A percentile compares a stretch with the other conserved stretches of the same genome.
Evolutionary conservation across 2,329 filamentous ascomycete species (phyloP).

Genomic region (Aschersonia sp.): DNA sequence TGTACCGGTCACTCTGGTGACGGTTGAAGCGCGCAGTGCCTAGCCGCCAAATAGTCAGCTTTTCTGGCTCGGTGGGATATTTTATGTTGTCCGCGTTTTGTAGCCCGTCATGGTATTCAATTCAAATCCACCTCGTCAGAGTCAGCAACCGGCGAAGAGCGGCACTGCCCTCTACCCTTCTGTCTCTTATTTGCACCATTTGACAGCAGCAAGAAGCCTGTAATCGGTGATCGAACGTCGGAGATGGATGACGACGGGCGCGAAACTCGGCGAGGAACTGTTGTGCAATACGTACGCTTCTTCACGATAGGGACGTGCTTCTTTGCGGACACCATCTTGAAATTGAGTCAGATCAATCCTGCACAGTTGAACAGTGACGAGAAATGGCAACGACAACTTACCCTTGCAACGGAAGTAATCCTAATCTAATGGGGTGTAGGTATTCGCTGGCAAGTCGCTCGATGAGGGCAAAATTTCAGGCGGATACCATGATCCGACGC

Average conservation of each 20-base stretch:
- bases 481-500: constrained; percentile 14
- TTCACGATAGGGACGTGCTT: constrained; percentile 99
- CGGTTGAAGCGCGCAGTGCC: constrained; percentile 90
- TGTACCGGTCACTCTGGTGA: constrained; percentile 97
- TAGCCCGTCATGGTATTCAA: no score
- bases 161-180: no score
- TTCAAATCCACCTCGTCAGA: no score
- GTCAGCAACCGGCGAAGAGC: no score
- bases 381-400: constrained; percentile 8
- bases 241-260: not conserved
- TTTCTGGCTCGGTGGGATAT: not conserved
- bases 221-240: no score
- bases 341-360: constrained; percentile 4
- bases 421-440: not conserved
- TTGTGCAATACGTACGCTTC: constrained; percentile 73
- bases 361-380: no score
- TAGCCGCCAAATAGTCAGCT: constrained; percentile 17
- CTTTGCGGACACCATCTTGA: constrained; percentile 92
- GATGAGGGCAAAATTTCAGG: constrained; percentile 20
- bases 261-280: not conserved
- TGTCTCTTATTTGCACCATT: no score
- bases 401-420: constrained; percentile 21
- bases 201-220: no score
- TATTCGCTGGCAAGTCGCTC: constrained; percentile 7
- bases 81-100: no score